Conservation (phyloP, 208 protist genomes). For the Acanthamoeba healyi region DNA sequence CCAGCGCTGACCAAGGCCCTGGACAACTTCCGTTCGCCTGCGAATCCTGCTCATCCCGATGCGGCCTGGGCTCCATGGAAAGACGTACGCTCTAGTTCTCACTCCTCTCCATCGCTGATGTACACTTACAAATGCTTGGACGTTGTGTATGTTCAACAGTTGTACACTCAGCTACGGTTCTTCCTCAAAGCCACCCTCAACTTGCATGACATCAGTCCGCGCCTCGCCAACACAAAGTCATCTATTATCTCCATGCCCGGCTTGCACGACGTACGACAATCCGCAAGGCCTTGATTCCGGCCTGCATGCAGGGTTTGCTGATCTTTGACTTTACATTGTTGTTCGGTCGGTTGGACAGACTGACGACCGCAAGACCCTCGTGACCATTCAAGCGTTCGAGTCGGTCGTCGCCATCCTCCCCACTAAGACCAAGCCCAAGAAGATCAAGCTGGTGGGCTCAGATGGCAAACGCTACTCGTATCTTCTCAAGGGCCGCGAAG, state of each 20-base stretch:
- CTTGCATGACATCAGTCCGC: slow-evolving; percentile 72
- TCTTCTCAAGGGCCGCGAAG: slow-evolving; percentile 89
- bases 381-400: slow-evolving; percentile 79
- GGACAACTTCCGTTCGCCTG: slow-evolving; percentile 3
- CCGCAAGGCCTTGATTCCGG: no score
- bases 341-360: no score
- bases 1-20: slow-evolving; percentile 59
- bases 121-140: no score
- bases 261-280: slow-evolving; percentile 11
- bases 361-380: neutral
- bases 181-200: slow-evolving; percentile 57
- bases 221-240: slow-evolving; percentile 65
- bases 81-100: slow-evolving; percentile 17
- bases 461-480: slow-evolving; percentile 86
- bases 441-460: slow-evolving; percentile 82
- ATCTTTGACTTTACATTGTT: no score
- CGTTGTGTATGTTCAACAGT: neutral
- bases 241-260: slow-evolving; percentile 82
- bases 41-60: neutral
- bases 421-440: slow-evolving; percentile 89
- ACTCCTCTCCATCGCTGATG: no score
- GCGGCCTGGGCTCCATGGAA: slow-evolving; percentile 69
- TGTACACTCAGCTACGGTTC: slow-evolving; percentile 41
- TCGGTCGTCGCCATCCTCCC: slow-evolving; percentile 78
- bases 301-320: no score